Percentiles rank a stretch among this genome's conserved stretches.
phyloP scores from a whole-genome alignment of 257 asterid species.

The Mentha longifolia region DNA sequence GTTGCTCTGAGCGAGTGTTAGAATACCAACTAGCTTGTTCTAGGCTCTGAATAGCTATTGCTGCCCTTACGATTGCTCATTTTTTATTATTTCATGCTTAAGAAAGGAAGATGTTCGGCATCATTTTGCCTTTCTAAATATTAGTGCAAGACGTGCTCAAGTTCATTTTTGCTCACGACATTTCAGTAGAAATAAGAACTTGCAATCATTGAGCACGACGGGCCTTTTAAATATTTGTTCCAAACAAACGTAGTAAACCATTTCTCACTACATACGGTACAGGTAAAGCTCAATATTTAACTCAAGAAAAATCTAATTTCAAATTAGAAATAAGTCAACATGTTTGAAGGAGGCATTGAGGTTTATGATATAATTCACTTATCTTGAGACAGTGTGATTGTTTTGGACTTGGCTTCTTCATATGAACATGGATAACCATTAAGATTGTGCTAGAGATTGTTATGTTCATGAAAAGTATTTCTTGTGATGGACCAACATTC shows the following conservation, averaged over 20 bases:
- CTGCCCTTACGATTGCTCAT: too few relatives aligned
- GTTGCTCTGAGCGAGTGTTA: not conserved
- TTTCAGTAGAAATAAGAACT: not conserved
- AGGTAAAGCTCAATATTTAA: not conserved
- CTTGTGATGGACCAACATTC: not conserved
- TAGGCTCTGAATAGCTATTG: not conserved
- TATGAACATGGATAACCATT: not conserved
- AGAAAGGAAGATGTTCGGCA: not conserved
- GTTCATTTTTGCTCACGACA: not conserved
- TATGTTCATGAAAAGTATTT: not conserved
- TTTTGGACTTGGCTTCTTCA: not conserved
- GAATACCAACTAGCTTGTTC: not conserved
- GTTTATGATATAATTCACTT: not conserved
- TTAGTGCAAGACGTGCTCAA: not conserved
- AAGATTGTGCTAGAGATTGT: not conserved
- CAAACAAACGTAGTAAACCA: not conserved
- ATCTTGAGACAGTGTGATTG: not conserved
- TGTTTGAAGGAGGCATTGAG: conserved; percentile 1
- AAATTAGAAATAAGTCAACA: not conserved
- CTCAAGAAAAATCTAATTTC: not conserved
- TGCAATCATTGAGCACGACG: not conserved
- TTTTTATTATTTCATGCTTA: too few relatives aligned
- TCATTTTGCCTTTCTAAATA: not conserved
- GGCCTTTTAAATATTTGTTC: too few relatives aligned
- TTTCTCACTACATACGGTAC: too few relatives aligned